These are phyloP conservation scores for Aspergillus ostianus DNA, from an alignment of 495 filamentous ascomycete species.

Conservation along the genomic window DNA sequence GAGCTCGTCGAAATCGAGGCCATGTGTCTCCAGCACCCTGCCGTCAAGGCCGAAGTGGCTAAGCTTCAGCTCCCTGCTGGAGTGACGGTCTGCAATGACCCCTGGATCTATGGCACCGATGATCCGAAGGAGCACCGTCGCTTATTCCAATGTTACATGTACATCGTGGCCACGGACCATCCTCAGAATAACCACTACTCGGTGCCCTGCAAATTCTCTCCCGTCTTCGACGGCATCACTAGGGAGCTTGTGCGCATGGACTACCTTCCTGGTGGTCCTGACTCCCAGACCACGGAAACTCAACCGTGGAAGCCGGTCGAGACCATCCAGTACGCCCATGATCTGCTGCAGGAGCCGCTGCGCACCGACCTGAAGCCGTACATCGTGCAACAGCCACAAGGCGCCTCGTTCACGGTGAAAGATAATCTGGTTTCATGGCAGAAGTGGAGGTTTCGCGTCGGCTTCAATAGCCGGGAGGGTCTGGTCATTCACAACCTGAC, in stretches of 20 bases:
- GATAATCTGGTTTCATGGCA: slow-evolving; percentile 55
- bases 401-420: slow-evolving; percentile 60
- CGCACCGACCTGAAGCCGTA: slow-evolving; percentile 72
- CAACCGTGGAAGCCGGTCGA: slow-evolving; percentile 51
- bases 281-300: slow-evolving; percentile 30
- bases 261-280: slow-evolving; percentile 40
- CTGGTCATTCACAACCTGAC: slow-evolving; percentile 62
- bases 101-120: slow-evolving; percentile 47
- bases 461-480: slow-evolving; percentile 65
- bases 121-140: slow-evolving; percentile 37
- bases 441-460: slow-evolving; percentile 67
- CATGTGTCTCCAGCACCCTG: slow-evolving; percentile 37
- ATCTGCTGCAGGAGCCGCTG: slow-evolving; percentile 36
- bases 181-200: slow-evolving; percentile 70
- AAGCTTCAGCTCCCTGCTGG: slow-evolving; percentile 41
- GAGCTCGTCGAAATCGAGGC: slow-evolving; percentile 44
- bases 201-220: slow-evolving; percentile 73
- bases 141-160: slow-evolving; percentile 47
- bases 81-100: slow-evolving; percentile 42
- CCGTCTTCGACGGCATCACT: slow-evolving; percentile 65
- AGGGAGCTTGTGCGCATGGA: slow-evolving; percentile 60
- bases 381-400: slow-evolving; percentile 74
- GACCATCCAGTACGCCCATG: slow-evolving; percentile 49
- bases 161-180: slow-evolving; percentile 37
- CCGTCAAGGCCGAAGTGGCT: slow-evolving; percentile 43